Evolutionary conservation across 2,329 filamentous ascomycete species (phyloP).

Genomic region (Pseudocercospora pini-densiflorae): DNA sequence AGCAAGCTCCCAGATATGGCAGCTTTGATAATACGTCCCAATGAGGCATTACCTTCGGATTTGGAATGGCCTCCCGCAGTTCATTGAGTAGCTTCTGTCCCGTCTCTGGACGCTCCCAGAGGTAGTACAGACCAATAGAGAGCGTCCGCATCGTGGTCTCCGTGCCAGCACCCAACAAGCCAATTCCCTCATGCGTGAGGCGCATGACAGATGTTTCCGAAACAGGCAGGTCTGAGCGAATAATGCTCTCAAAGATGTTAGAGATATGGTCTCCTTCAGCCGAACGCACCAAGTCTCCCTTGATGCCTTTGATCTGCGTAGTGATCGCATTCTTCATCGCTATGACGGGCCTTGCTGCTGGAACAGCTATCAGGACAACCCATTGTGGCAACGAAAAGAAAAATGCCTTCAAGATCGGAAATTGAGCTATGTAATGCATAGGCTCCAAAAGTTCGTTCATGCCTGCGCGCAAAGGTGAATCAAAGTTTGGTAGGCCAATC

Average conservation of each 20-base stretch:
- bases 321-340: neutral
- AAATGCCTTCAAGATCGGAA: neutral
- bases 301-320: neutral
- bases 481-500: neutral
- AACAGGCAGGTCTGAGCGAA: neutral
- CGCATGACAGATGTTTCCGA: neutral
- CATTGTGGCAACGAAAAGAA: neutral
- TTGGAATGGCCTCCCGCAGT: no score
- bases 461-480: neutral
- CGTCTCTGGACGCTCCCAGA: no score
- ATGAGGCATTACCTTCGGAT: no score
- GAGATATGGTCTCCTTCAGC: neutral
- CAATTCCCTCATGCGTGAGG: no score
- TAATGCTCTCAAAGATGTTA: neutral
- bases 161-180: no score
- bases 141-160: no score
- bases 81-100: no score
- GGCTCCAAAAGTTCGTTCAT: conserved; percentile 4
- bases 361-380: neutral
- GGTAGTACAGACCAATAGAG: no score
- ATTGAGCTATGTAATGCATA: neutral
- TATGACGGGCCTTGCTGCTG: neutral
- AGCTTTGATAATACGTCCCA: no score
- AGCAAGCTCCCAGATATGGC: no score
- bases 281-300: neutral